Percentiles rank a stretch among this genome's conserved stretches.
These are phyloP conservation scores for Setomelanomma holmii DNA, from an alignment of 2,329 filamentous ascomycete species.

Conservation along the genomic window DNA sequence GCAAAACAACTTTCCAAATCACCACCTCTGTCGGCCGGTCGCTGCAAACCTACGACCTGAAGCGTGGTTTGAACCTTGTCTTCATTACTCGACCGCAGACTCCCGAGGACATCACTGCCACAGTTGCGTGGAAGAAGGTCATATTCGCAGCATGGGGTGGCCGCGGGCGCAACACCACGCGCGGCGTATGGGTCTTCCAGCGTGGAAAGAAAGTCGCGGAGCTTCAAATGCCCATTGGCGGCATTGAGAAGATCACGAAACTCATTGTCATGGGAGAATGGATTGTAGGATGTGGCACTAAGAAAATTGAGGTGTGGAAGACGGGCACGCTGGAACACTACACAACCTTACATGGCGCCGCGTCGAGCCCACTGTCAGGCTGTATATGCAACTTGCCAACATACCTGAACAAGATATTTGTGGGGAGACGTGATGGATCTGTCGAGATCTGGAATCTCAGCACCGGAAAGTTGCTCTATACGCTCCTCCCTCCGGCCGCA, in stretches of 20 bases:
- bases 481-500: slow-evolving; percentile 77
- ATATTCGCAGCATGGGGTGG: slow-evolving; percentile 91
- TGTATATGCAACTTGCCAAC: slow-evolving; percentile 89
- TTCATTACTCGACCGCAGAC: slow-evolving; percentile 94
- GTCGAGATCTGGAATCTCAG: slow-evolving; percentile 98
- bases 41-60: slow-evolving; percentile 94
- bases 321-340: slow-evolving; percentile 84
- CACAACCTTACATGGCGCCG: slow-evolving; percentile 73
- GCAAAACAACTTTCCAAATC: slow-evolving; percentile 95
- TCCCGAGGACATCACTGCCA: slow-evolving; percentile 83
- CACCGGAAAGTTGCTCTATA: slow-evolving; percentile 89
- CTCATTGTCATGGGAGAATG: slow-evolving; percentile 88
- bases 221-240: slow-evolving; percentile 70
- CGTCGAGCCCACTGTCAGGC: slow-evolving; percentile 74
- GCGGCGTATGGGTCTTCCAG: slow-evolving; percentile 90
- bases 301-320: slow-evolving; percentile 89
- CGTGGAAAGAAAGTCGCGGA: slow-evolving; percentile 84
- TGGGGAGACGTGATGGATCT: slow-evolving; percentile 83
- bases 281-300: slow-evolving; percentile 81
- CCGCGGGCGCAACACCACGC: slow-evolving; percentile 55
- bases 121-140: slow-evolving; percentile 83
- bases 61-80: slow-evolving; percentile 85
- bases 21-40: slow-evolving; percentile 91
- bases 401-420: slow-evolving; percentile 94
- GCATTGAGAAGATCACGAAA: slow-evolving; percentile 75